Base-by-base conservation (phyloP, 306 rosid genomes). In the Coriaria nepalensis region DNA sequence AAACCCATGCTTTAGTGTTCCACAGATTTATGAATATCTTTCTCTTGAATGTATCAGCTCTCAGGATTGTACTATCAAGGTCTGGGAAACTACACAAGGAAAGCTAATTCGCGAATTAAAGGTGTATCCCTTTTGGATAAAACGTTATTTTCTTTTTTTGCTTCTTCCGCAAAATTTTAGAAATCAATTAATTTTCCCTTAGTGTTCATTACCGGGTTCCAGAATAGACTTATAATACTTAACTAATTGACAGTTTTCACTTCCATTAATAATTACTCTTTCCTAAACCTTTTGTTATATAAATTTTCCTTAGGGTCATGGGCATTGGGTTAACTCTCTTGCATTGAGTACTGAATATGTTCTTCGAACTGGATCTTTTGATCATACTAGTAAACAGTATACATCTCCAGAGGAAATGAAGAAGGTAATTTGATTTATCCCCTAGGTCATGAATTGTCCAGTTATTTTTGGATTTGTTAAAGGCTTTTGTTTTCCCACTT, bases 341-440 rank as follows among this genome's bases (percentile, higher is more conserved):
- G 94, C 98, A 55, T 66, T 90, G 68, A 90, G 98, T 70, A 85
- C 98, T 0, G 95, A 90, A 59, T 90, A 79, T 68, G 94, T 85
- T 63, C 92, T 90, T 59, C 93, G 94, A 42, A 90, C 95, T 6
- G 95, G 98, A 51, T 92, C 95, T 49, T 90, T 68, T 73, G 95
- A 90, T 70, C 94, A 90, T 76, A 81, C 94, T n/a, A 72, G 81
- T 58, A 85, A 85, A 73, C 81, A 70, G 14, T 75, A 52, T 63
- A 75, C 87, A 42, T 73, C 98, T 55, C 73, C 94, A 0, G 94
- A 79, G 59, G 93, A 90, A 75, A 81, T 85, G 83, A 73, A 85
- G 70, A 71, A 79, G 86, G 95, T 90, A 66, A 58, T 7, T 46
- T 33, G 33, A 47, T 40, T 53, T 53, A 8, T 35, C 13, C 40